Conservation (phyloP, 2,329 filamentous ascomycete genomes). For the Apiospora phragmitis region DNA sequence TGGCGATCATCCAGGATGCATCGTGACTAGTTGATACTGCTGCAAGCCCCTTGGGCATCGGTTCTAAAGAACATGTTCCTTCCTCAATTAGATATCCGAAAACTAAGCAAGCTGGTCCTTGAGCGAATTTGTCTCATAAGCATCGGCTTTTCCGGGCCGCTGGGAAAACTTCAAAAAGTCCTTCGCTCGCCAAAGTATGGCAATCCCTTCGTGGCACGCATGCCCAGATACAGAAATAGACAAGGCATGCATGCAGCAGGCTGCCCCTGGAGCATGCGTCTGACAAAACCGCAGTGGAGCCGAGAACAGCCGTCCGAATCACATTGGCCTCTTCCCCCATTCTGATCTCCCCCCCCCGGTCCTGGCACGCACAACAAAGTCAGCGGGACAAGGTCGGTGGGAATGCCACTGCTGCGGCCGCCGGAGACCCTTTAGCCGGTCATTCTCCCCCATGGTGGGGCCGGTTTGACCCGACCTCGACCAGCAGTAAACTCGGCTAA, state of each 20-base stretch:
- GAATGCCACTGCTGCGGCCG: background rate
- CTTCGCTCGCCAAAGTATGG: background rate
- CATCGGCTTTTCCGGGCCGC: conserved; percentile 3
- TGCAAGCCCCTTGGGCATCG: background rate
- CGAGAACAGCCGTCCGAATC: background rate
- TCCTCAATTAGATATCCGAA: background rate
- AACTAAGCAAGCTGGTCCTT: background rate
- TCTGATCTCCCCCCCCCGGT: background rate
- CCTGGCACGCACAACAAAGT: background rate
- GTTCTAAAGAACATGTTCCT: background rate
- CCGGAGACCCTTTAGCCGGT: background rate
- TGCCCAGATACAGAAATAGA: background rate
- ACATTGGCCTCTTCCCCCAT: background rate
- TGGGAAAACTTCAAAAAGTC: background rate
- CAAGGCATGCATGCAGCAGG: background rate
- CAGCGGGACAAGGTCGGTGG: background rate
- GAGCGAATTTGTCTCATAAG: background rate
- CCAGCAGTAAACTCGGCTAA: background rate
- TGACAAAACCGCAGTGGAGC: background rate
- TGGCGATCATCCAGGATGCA: background rate
- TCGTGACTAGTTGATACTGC: background rate
- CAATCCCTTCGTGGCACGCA: background rate
- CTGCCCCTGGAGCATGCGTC: background rate
- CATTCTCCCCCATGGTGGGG: background rate
- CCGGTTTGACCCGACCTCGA: conserved; percentile 1